Conservation (phyloP, 1,284 basidiomycete species). For the Moniliophthora roreri region DNA sequence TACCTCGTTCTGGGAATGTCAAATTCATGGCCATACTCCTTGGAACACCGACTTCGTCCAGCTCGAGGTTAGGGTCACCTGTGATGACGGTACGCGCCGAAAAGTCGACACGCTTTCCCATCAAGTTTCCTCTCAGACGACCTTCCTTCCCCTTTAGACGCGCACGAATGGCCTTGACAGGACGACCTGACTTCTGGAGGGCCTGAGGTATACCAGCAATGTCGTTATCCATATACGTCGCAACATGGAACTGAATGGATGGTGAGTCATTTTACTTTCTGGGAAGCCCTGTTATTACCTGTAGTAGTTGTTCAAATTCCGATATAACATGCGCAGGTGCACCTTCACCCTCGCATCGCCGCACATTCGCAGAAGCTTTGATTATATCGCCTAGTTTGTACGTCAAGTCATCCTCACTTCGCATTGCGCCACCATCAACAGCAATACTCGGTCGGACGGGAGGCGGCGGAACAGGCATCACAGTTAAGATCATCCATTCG, state of each 20-base stretch:
- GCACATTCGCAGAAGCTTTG: slow-evolving; percentile 91
- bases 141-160: slow-evolving; percentile 99
- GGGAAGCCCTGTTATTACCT: slow-evolving; percentile 45
- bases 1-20: slow-evolving; percentile 96
- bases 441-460: slow-evolving; percentile 98
- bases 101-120: slow-evolving; percentile 99
- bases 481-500: slow-evolving; percentile 99
- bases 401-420: slow-evolving; percentile 97
- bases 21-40: slow-evolving; percentile 96
- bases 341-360: slow-evolving; percentile 94
- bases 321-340: slow-evolving; percentile 95
- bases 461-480: slow-evolving; percentile 96
- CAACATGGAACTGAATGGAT: slow-evolving; percentile 83
- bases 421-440: slow-evolving; percentile 93
- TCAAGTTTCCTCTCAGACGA: slow-evolving; percentile 95
- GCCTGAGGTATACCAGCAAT: slow-evolving; percentile 98
- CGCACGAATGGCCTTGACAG: slow-evolving; percentile 97
- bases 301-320: slow-evolving; percentile 95
- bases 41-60: slow-evolving; percentile 99
- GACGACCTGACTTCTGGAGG: slow-evolving; percentile 95
- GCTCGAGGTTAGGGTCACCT: slow-evolving; percentile 95
- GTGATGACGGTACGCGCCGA: slow-evolving; percentile 99
- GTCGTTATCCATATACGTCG: slow-evolving; percentile 99
- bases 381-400: slow-evolving; percentile 98
- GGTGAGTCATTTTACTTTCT: slow-evolving; percentile 6